Evolutionary conservation across 2,329 filamentous ascomycete species (phyloP), one percentile per base, ranked within the genome.

Genomic region (Aureobasidium sp.): DNA sequence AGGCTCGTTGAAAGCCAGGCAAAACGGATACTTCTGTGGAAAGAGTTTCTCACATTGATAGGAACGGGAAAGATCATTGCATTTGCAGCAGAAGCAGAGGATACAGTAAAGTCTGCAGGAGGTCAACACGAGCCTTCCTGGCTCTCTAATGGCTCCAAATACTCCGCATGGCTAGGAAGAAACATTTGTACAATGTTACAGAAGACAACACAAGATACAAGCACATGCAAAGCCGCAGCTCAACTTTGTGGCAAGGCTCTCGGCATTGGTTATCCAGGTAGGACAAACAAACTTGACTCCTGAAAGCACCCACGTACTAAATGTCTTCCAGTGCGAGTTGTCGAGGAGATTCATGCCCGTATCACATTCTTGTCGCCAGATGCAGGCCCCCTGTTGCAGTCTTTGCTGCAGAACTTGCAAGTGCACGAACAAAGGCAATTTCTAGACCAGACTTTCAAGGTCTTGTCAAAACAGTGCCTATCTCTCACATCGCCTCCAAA

Each of bases 261-360:
- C 61, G 85, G 81, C 31, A 72, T 96, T 31, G 90, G 89, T 2
- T 90, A 94, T 72, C 77, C 80, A 57, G 86, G 89, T 88, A 77
- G 69, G 61, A 47, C 17, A 19, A 8, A 35, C 33, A 21, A 11
- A 35, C 37, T 35, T n/a, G 19, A 27, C 29, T 2, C 25, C 27
- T 3, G 3, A 7, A 1, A 13, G 3, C 0, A 11, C 17, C n/a
- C n/a, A 5, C 3, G 9, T 25, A 31, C 45, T 49, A 50, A 59
- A 10, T 19, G 13, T 33, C 6, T 23, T 19, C 10, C 25, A 59
- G 60, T 37, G 19, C 60, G 54, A 38, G 46, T 62, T 27, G 29
- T 62, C 6, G 60, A 59, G 25, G 60, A 50, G 7, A 62, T 62
- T 7, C 60, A 62, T 37, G 8, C 35, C 15, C 46, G 7, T 15